phyloP scores from a whole-genome alignment of 768 basidiomycete species.

The Collybia mongolica region DNA sequence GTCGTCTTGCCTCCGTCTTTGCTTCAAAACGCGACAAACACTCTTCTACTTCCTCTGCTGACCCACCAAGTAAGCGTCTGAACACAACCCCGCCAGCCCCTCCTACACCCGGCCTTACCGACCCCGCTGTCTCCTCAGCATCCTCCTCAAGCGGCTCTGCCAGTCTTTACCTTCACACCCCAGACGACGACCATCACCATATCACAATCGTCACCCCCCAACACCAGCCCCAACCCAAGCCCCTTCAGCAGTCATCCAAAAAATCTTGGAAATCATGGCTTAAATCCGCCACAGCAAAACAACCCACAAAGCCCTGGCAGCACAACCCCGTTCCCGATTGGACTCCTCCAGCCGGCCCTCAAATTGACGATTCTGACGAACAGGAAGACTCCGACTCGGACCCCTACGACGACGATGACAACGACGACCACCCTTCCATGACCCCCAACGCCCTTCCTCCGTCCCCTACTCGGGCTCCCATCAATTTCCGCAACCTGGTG shows the following conservation, averaged over 20 bases:
- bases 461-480: constrained; percentile 28
- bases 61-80: constrained; percentile 7
- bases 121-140: constrained; percentile 44
- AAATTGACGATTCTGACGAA: constrained; percentile 14
- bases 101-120: constrained; percentile 23
- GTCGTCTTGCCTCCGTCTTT: constrained; percentile 64
- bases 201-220: constrained; percentile 13
- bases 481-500: constrained; percentile 41
- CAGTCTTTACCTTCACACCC: constrained; percentile 54
- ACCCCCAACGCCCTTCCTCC: constrained; percentile 10
- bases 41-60: constrained; percentile 2
- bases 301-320: constrained; percentile 15
- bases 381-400: constrained; percentile 14
- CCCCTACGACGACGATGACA: constrained; percentile 7
- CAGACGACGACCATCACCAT: constrained; percentile 50
- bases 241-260: constrained; percentile 30
- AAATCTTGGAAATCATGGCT: constrained; percentile 62
- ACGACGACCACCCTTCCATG: constrained; percentile 13
- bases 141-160: constrained; percentile 64
- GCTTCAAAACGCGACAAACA: constrained; percentile 41
- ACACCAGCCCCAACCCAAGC: too few species aligned
- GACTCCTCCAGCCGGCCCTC: constrained; percentile 20
- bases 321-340: constrained; percentile 23
- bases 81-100: constrained; percentile 10
- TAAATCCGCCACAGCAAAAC: constrained; percentile 14